Evolutionary conservation across 441 rosid species (phyloP), one percentile per base, ranked within the genome.

Genomic region (Macaranga tanarius): DNA sequence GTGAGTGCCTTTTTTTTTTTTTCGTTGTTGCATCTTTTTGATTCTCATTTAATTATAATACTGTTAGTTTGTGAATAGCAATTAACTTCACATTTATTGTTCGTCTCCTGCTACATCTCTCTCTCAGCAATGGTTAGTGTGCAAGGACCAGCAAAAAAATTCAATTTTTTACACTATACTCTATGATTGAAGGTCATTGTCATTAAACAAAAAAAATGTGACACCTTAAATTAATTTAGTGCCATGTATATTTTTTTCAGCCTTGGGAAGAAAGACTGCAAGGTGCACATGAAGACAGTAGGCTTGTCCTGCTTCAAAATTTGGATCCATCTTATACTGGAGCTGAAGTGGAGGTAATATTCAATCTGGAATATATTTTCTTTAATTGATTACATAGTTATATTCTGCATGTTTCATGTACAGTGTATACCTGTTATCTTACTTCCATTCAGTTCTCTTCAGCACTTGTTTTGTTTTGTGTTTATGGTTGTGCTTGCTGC

Each of bases 261-360:
- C 82, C 91, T 71, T 94, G 93, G 96, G 89, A 87, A 79, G 90
- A 86, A 67, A 82, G 82, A 48, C 77, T 94, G 83, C 77, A 64
- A 57, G 69, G 51, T 50, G 97, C 93, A 19, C 82, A 83, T 52
- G 82, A 78, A 73, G 69, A 76, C 64, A 89, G 81, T 73, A 86
- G 58, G 52, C 83, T 92, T 70, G 88, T 94, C 75, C 76, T 90
- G 62, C 92, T 92, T 76, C 90, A 71, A 73, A 90, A 92, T 84
- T 77, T 94, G 86, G 93, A 87, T 79, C 94, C 95, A 70, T 71
- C 85, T 65, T 92, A 71, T 80, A 82, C 89, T 50, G 84, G 92
- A 54, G 73, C 68, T 4, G 95, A 89, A 73, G 92, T 92, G 55
- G 88, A 90, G 92, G 99, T 94, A 86, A 70, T 63, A 38, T 48